Conservation (phyloP, 371 early-diverging fungal genomes). For the Entomophthora muscae region DNA sequence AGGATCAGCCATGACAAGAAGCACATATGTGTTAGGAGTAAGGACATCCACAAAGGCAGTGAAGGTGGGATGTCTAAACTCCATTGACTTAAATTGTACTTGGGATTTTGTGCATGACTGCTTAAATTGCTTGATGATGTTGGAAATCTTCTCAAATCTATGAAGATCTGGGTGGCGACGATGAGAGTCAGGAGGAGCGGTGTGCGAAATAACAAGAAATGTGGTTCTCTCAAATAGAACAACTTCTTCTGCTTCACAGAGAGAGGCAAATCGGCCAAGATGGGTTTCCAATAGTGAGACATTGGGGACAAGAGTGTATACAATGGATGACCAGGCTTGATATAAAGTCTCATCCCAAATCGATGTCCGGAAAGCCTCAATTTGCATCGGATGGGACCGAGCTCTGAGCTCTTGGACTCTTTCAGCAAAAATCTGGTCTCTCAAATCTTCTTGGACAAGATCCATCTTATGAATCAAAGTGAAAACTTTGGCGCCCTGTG, state of each 20-base stretch:
- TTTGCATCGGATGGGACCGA: constrained; percentile 48
- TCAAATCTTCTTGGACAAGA: constrained; percentile 56
- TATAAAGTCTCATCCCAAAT: constrained; percentile 95
- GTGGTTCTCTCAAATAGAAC: constrained; percentile 87
- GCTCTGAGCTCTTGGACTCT: constrained; percentile 46
- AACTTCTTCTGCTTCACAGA: constrained; percentile 85
- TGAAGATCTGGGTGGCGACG: constrained; percentile 39
- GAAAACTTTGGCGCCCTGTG: constrained; percentile 81
- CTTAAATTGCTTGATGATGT: constrained; percentile 87
- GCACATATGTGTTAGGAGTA: constrained; percentile 84
- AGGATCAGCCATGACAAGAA: constrained; percentile 82
- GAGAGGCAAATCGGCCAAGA: constrained; percentile 51
- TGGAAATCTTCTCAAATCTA: constrained; percentile 82
- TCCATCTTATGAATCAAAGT: constrained; percentile 95
- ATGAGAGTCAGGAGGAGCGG: constrained; percentile 13
- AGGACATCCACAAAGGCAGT: constrained; percentile 79
- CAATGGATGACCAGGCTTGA: constrained; percentile 92
- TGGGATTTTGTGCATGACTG: constrained; percentile 67
- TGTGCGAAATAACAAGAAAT: constrained; percentile 80
- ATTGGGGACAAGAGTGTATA: constrained; percentile 85
- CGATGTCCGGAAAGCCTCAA: constrained; percentile 68
- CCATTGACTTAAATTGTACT: constrained; percentile 75
- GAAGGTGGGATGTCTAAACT: constrained; percentile 62
- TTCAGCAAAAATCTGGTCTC: constrained; percentile 53
- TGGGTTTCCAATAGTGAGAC: constrained; percentile 59